Evolutionary conservation across 805 yeast species (phyloP).

Genomic region (Wickerhamiella allomyrinae): DNA sequence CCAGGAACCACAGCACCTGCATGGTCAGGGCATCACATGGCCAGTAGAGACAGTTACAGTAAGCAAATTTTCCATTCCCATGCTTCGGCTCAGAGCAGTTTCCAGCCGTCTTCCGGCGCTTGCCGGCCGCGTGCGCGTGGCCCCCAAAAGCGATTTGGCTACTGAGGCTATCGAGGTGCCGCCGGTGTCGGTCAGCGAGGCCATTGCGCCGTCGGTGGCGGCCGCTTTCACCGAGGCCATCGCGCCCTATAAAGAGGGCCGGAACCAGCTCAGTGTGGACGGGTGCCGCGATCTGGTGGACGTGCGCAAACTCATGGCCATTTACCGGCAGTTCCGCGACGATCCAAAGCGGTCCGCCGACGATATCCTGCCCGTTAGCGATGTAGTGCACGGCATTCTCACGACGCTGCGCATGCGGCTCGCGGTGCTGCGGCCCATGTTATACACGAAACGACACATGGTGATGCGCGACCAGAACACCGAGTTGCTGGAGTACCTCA

Average conservation of each 20-base stretch:
- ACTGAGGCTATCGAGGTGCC: neutral
- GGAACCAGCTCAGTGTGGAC: constrained; percentile 6
- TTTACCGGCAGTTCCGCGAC: constrained; percentile 15
- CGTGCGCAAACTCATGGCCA: constrained; percentile 15
- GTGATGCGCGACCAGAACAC: constrained; percentile 14
- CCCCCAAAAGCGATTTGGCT: constrained; percentile 1
- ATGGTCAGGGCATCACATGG: too few relatives aligned
- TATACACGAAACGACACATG: constrained; percentile 11
- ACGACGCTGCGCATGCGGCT: constrained; percentile 13
- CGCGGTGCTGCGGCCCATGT: constrained; percentile 13
- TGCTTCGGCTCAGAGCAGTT: constrained; percentile 2
- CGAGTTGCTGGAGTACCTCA: constrained; percentile 11
- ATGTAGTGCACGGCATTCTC: constrained; percentile 16
- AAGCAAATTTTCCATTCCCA: neutral
- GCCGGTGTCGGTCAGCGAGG: neutral
- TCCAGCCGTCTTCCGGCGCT: constrained; percentile 1
- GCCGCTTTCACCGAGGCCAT: neutral
- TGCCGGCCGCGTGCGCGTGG: constrained; percentile 1
- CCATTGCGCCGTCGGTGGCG: neutral
- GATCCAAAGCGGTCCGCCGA: neutral
- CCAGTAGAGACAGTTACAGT: too few relatives aligned
- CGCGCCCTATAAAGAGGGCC: constrained; percentile 1
- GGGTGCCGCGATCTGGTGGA: constrained; percentile 14
- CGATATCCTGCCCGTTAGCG: constrained; percentile 11
- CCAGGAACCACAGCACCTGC: too few relatives aligned